phyloP scores from a whole-genome alignment of 75 land plant species.

The Gnetum montanum region DNA sequence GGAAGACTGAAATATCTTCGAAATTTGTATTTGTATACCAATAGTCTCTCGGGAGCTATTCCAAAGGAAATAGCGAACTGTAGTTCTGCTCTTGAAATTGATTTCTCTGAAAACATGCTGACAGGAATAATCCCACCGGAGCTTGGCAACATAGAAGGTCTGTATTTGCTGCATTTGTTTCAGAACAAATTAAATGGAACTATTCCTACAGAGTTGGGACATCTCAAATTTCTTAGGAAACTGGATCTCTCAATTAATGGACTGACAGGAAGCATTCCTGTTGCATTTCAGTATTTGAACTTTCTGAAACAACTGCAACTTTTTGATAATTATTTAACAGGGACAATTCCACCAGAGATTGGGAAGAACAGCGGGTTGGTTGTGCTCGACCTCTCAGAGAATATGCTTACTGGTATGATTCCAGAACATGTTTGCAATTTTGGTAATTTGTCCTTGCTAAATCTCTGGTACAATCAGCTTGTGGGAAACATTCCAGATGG shows the following conservation, averaged over 20 bases:
- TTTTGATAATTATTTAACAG: constrained; percentile 41
- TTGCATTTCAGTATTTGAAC: constrained; percentile 34
- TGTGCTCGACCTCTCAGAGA: constrained; percentile 62
- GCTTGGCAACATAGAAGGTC: constrained; percentile 33
- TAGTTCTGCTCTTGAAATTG: constrained; percentile 29
- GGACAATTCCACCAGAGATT: constrained; percentile 46
- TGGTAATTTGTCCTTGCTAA: constrained; percentile 39
- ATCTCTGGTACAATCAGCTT: constrained; percentile 39
- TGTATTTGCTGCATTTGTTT: constrained; percentile 38
- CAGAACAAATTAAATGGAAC: constrained; percentile 49
- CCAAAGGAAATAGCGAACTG: constrained; percentile 54
- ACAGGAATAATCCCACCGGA: constrained; percentile 57
- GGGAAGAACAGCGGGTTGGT: constrained; percentile 37
- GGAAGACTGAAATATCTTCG: constrained; percentile 37
- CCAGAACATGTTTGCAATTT: constrained; percentile 39
- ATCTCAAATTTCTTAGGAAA: constrained; percentile 28
- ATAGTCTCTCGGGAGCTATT: constrained; percentile 47
- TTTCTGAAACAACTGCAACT: constrained; percentile 40
- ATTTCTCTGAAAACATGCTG: constrained; percentile 54
- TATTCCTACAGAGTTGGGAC: constrained; percentile 40
- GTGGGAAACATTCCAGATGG: constrained; percentile 51
- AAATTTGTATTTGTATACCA: constrained; percentile 41
- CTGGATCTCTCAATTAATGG: constrained; percentile 65
- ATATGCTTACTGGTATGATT: constrained; percentile 49
- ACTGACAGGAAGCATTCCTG: constrained; percentile 57